Conservation (phyloP, 257 asterid species). For the Scutellaria minor region DNA sequence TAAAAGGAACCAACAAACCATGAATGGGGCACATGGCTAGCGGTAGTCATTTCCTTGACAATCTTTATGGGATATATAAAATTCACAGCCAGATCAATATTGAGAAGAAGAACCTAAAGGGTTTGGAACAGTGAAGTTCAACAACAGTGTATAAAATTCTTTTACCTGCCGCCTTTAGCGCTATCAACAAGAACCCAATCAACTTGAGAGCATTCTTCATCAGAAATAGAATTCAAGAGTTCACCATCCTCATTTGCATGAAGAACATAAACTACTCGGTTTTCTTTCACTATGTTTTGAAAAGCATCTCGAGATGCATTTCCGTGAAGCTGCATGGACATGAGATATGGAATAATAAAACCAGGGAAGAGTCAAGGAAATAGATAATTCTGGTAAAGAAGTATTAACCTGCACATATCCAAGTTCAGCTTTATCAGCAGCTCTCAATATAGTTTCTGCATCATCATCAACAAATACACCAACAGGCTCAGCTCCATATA, state of each 20-base stretch:
- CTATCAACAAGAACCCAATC: slow-evolving; percentile 97
- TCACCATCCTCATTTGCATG: slow-evolving; percentile 77
- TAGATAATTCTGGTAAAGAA: slow-evolving; percentile 15
- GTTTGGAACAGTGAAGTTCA: not conserved
- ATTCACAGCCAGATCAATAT: slow-evolving; percentile 4
- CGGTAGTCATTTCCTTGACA: not conserved
- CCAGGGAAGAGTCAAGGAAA: slow-evolving; percentile 19
- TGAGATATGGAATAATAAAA: slow-evolving; percentile 23
- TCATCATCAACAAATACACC: slow-evolving; percentile 95
- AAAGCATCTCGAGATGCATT: slow-evolving; percentile 80
- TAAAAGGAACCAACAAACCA: slow-evolving; percentile 5
- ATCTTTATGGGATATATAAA: not conserved
- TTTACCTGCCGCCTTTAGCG: slow-evolving; percentile 92
- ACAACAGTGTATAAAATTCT: not conserved
- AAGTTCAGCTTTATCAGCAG: slow-evolving; percentile 72
- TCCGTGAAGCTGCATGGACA: slow-evolving; percentile 80
- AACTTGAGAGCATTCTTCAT: slow-evolving; percentile 73
- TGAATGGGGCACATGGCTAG: not conserved
- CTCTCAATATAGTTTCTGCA: slow-evolving; percentile 72
- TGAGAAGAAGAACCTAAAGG: slow-evolving; percentile 22
- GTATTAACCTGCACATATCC: slow-evolving; percentile 82
- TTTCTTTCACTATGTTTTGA: slow-evolving; percentile 55
- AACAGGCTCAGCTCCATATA: slow-evolving; percentile 82
- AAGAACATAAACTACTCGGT: slow-evolving; percentile 72
- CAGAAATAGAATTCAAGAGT: slow-evolving; percentile 71